phyloP scores from a whole-genome alignment of 805 yeast genomes.

The Myxozyma udenii region DNA sequence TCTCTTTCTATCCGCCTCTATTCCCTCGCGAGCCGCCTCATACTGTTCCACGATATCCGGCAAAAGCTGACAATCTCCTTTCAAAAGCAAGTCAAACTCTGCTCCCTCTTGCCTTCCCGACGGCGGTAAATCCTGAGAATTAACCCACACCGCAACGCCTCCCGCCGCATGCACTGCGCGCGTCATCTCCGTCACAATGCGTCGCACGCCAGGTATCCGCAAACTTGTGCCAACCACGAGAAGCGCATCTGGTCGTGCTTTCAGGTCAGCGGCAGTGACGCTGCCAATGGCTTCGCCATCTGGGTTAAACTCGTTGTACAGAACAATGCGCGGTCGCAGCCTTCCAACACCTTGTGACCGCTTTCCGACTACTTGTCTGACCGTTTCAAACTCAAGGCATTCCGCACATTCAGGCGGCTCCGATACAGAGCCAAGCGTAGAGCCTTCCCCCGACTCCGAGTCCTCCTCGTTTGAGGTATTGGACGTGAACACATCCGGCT shows the following conservation, averaged over 20 bases:
- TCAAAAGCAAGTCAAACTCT: constrained; percentile 53
- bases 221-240: constrained; percentile 82
- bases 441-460: neutral
- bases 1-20: too few relatives aligned
- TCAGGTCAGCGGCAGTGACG: constrained; percentile 64
- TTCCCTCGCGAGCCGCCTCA: neutral
- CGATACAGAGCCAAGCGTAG: neutral
- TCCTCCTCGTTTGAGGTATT: constrained; percentile 16
- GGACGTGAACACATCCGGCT: constrained; percentile 49
- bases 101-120: constrained; percentile 21
- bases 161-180: constrained; percentile 53
- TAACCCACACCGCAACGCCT: constrained; percentile 63
- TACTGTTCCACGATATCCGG: constrained; percentile 37
- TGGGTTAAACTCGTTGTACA: constrained; percentile 76
- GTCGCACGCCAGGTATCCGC: constrained; percentile 70
- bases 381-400: constrained; percentile 56
- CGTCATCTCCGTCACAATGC: constrained; percentile 59
- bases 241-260: constrained; percentile 67
- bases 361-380: constrained; percentile 60
- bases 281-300: constrained; percentile 85
- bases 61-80: constrained; percentile 64
- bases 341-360: constrained; percentile 61
- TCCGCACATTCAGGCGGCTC: constrained; percentile 59
- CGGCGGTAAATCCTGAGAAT: constrained; percentile 45
- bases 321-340: constrained; percentile 61